phyloP scores from a whole-genome alignment of 257 asterid genomes.

The Scutellaria baicalensis region DNA sequence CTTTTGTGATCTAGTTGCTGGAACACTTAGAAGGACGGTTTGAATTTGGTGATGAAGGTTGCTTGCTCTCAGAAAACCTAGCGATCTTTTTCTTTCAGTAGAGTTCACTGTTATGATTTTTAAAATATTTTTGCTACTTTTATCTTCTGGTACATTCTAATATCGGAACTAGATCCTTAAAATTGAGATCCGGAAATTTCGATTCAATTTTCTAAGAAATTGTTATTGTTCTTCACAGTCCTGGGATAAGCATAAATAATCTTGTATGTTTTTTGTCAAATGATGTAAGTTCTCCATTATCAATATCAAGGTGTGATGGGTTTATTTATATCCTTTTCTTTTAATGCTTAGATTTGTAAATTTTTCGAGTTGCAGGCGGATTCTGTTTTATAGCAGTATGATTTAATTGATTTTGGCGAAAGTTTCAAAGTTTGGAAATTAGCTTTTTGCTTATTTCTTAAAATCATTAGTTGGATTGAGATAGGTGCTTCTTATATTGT shows the following conservation, averaged over 20 bases:
- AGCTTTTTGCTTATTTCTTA: neutral
- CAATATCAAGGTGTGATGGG: neutral
- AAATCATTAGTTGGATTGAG: neutral
- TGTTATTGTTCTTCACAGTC: neutral
- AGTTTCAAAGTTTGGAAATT: neutral
- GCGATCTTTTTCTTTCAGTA: neutral
- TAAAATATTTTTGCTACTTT: neutral
- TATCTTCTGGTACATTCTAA: conserved; percentile 1
- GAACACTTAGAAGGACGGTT: neutral
- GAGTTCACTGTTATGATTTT: neutral
- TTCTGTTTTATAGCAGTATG: neutral
- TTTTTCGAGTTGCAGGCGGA: neutral
- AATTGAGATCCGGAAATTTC: neutral
- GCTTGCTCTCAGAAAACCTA: neutral
- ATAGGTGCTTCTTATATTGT: neutral
- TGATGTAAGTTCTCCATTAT: conserved; percentile 1
- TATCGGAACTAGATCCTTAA: conserved; percentile 7
- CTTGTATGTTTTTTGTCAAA: neutral
- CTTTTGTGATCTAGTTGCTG: conserved; percentile 19
- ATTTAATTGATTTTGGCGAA: neutral
- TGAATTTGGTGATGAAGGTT: neutral
- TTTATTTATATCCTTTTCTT: neutral
- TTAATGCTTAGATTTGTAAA: neutral
- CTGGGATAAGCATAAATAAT: neutral
- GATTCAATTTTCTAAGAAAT: neutral